Conservation (phyloP, 2,329 filamentous ascomycete species). For the Hirsutella minnesotensis region DNA sequence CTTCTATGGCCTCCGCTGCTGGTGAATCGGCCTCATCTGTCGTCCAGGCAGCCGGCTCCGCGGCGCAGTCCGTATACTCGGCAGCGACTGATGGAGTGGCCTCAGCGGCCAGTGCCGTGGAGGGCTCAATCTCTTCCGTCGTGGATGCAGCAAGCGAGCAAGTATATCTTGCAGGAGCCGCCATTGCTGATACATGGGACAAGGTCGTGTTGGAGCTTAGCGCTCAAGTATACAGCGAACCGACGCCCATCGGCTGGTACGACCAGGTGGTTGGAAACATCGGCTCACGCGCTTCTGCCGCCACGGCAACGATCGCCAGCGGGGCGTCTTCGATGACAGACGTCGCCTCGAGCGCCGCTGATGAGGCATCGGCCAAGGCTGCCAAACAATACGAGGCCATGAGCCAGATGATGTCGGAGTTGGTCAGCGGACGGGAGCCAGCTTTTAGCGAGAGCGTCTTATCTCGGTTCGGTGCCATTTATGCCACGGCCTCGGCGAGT, state of each 20-base stretch:
- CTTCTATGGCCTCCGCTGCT: conserved; percentile 33
- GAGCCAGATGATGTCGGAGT: conserved; percentile 61
- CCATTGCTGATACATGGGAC: conserved; percentile 27
- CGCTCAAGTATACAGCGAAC: conserved; percentile 57
- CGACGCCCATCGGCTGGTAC: conserved; percentile 45
- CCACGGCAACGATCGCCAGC: conserved; percentile 11
- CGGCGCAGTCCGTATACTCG: conserved; percentile 38
- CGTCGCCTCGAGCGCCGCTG: conserved; percentile 21
- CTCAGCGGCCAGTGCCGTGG: conserved; percentile 25
- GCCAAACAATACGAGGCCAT: conserved; percentile 57
- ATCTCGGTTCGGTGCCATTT: conserved; percentile 57
- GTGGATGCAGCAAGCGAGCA: conserved; percentile 33
- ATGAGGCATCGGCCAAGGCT: conserved; percentile 47
- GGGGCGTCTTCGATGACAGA: conserved; percentile 45
- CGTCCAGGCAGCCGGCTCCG: conserved; percentile 35
- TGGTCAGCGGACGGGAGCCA: conserved; percentile 66
- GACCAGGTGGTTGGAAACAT: conserved; percentile 33
- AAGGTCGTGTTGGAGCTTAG: conserved; percentile 49
- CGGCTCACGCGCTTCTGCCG: conserved; percentile 47
- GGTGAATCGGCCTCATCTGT: conserved; percentile 31
- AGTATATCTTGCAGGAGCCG: conserved; percentile 22
- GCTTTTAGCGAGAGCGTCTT: conserved; percentile 74
- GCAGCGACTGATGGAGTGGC: conserved; percentile 29
- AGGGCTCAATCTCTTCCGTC: conserved; percentile 25
- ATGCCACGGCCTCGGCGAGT: conserved; percentile 52